Evolutionary conservation across 139 green algal genomes (phyloP), one percentile per base, ranked within the genome.

Genomic region (Diplosphaera chodatii): DNA sequence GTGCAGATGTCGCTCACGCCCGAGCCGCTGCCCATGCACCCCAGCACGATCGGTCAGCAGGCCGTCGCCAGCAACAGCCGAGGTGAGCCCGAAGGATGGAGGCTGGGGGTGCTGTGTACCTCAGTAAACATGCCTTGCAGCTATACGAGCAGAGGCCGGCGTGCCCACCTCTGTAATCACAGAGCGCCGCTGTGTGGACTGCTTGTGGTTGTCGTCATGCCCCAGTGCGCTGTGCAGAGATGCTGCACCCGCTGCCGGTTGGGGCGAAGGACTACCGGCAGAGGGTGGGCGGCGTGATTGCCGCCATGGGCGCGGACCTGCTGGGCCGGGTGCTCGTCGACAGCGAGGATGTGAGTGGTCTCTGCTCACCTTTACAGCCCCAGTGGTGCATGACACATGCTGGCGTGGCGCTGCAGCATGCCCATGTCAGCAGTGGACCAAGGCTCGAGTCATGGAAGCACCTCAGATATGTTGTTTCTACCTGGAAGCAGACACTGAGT

Each of bases 1-100:
- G 74, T 85, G 4, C 77, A 86, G 68, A 80, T 86, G 80, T 75
- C 73, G 0, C 64, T 86, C 8, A 84, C 80, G 5, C 73, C 80
- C 4, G 66, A 69, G n/a, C 64, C 70, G 40, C 63, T 80, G 55
- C 27, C 68, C 6, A 77, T 78, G 72, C 71, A 78, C 56, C 71
- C 71, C 18, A 72, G 55, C 1, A 31, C 34, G 31, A 29, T 64
- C 25, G 27, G 29, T 18, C 30, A 40, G 0, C 55, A 70, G 27
- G 67, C 71, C n/a, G 75, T 31, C 1, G 32, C 65, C 1, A 63
- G 67, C 25, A 68, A 71, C 25, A 70, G 68, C 5, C 48, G 67
- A 70, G 77, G 73, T 70, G 21, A 33, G 65, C n/a, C n/a, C n/a
- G n/a, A n/a, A n/a, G n/a, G n/a, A n/a, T n/a, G n/a, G n/a, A n/a